Conservation (phyloP, 176 grass and related monocot species). For the Raddia guianensis region DNA sequence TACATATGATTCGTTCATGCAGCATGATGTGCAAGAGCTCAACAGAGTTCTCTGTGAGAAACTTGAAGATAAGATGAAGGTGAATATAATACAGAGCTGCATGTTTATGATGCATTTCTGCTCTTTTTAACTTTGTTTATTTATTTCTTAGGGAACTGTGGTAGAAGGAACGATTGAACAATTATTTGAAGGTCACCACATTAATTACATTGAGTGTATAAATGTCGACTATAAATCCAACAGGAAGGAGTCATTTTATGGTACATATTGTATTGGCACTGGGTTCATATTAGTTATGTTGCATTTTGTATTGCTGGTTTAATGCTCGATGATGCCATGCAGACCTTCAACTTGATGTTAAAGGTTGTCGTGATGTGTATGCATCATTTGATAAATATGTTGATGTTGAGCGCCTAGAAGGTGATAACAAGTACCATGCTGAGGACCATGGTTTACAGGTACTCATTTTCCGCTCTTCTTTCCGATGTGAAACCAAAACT, state of each 20-base stretch:
- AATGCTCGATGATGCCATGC: slow-evolving; percentile 40
- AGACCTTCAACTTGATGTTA: slow-evolving; percentile 96
- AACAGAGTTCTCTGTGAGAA: slow-evolving; percentile 96
- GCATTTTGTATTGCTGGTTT: slow-evolving; percentile 17
- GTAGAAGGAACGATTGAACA: slow-evolving; percentile 87
- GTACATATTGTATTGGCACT: slow-evolving; percentile 48
- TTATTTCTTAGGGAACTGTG: slow-evolving; percentile 84
- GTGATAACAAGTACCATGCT: slow-evolving; percentile 94
- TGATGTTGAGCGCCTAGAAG: slow-evolving; percentile 91
- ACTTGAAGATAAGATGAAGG: slow-evolving; percentile 98
- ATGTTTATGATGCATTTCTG: slow-evolving; percentile 6
- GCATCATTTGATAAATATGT: slow-evolving; percentile 96
- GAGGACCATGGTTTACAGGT: slow-evolving; percentile 89
- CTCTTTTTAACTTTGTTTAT: slow-evolving; percentile 43
- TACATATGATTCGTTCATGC: slow-evolving; percentile 99
- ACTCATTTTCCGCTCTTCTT: neutral
- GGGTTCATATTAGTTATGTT: slow-evolving; percentile 33
- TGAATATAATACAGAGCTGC: slow-evolving; percentile 37
- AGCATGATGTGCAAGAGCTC: slow-evolving; percentile 94
- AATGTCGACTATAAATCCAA: slow-evolving; percentile 90
- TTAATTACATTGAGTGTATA: slow-evolving; percentile 95
- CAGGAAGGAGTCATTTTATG: slow-evolving; percentile 94
- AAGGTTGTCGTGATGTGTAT: slow-evolving; percentile 85
- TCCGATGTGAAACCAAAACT: slow-evolving; percentile 13
- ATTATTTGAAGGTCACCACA: slow-evolving; percentile 96